Evolutionary conservation across 208 protist species (phyloP).

Genomic region (Crithidia brevicula): DNA sequence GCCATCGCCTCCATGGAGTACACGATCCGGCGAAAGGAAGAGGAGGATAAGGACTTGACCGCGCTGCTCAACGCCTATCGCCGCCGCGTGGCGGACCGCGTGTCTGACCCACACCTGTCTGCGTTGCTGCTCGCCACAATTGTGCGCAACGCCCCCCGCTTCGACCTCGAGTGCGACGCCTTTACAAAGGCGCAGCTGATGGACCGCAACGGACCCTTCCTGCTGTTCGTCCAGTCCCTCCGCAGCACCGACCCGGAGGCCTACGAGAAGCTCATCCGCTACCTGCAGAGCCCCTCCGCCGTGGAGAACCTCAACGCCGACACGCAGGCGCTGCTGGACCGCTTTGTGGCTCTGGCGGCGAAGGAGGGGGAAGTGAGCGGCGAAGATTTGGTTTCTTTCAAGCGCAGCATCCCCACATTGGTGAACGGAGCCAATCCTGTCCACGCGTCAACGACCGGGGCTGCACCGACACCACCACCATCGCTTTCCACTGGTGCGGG

Average conservation of each 20-base stretch:
- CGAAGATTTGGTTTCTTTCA: slow-evolving; percentile 59
- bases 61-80: slow-evolving; percentile 77
- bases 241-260: slow-evolving; percentile 52
- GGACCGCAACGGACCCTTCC: slow-evolving; percentile 69
- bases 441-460: neutral
- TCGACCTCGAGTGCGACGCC: slow-evolving; percentile 72
- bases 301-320: slow-evolving; percentile 31
- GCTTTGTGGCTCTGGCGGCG: slow-evolving; percentile 51
- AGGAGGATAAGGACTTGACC: slow-evolving; percentile 78
- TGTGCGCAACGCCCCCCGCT: slow-evolving; percentile 70
- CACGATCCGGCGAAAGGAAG: slow-evolving; percentile 77
- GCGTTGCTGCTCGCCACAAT: slow-evolving; percentile 72
- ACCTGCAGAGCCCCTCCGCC: slow-evolving; percentile 54
- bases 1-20: slow-evolving; percentile 78
- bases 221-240: slow-evolving; percentile 70
- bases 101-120: slow-evolving; percentile 63
- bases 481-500: too few relatives aligned
- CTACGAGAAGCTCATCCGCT: slow-evolving; percentile 70
- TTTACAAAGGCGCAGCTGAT: slow-evolving; percentile 55
- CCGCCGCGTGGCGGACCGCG: slow-evolving; percentile 58
- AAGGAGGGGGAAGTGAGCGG: slow-evolving; percentile 42
- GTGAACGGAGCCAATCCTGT: slow-evolving; percentile 20
- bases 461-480: neutral
- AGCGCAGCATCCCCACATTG: slow-evolving; percentile 55
- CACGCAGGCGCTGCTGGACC: slow-evolving; percentile 45